phyloP scores from a whole-genome alignment of 352 stramenopile species.

The Phytophthora vignae region DNA sequence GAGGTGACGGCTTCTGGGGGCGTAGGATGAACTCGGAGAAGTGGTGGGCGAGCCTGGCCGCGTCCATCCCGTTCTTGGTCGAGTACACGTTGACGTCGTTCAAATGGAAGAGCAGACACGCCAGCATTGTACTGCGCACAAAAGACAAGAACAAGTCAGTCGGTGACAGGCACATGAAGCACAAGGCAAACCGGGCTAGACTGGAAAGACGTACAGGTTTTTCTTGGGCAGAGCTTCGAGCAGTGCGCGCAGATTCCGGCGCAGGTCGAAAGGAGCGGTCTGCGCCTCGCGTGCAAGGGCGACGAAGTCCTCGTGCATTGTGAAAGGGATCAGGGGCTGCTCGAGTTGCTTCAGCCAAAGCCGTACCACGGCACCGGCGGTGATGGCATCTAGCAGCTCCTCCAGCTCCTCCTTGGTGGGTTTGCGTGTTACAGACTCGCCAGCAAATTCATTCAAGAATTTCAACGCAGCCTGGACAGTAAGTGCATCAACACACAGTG shows the following conservation, averaged over 20 bases:
- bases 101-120: slow-evolving; percentile 80
- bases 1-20: slow-evolving; percentile 24
- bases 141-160: slow-evolving; percentile 12
- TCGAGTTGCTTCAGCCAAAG: slow-evolving; percentile 76
- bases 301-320: slow-evolving; percentile 70
- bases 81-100: slow-evolving; percentile 86
- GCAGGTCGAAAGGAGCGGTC: slow-evolving; percentile 58
- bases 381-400: slow-evolving; percentile 61
- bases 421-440: slow-evolving; percentile 40
- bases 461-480: slow-evolving; percentile 42
- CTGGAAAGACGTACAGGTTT: slow-evolving; percentile 60
- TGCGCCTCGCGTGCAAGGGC: slow-evolving; percentile 52
- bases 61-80: slow-evolving; percentile 80
- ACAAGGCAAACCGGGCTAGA: not conserved
- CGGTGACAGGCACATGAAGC: not conserved
- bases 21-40: slow-evolving; percentile 73
- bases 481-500: slow-evolving; percentile 13
- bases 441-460: slow-evolving; percentile 74
- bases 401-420: slow-evolving; percentile 72
- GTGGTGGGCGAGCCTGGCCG: slow-evolving; percentile 51
- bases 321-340: slow-evolving; percentile 68
- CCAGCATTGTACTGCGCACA: slow-evolving; percentile 59
- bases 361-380: slow-evolving; percentile 65
- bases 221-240: slow-evolving; percentile 64
- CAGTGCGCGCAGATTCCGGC: slow-evolving; percentile 65